Evolutionary conservation across 208 protist genomes (phyloP).

Genomic region (Trypanosoma scelopori): DNA sequence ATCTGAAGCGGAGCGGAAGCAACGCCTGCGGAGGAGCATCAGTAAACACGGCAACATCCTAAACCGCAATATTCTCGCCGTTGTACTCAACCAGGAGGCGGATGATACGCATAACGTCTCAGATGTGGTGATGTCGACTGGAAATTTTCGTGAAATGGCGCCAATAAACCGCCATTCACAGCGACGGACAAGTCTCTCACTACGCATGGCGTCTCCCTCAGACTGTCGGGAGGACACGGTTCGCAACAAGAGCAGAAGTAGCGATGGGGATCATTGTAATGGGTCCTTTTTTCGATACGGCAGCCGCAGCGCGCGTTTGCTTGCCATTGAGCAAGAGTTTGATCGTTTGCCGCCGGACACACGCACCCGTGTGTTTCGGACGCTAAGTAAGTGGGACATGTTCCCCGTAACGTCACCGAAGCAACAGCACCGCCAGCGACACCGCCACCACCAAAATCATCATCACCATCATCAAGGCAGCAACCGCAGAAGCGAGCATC

Average conservation of each 20-base stretch:
- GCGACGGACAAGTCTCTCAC: background rate
- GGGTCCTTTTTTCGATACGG: constrained; percentile 8
- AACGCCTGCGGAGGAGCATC: background rate
- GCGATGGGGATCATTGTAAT: background rate
- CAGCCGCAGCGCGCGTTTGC: constrained; percentile 12
- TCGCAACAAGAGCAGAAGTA: background rate
- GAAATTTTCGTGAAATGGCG: background rate
- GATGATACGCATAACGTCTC: background rate
- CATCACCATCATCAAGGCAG: background rate
- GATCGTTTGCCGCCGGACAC: constrained; percentile 4
- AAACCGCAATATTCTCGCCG: constrained; percentile 13
- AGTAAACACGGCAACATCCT: constrained; percentile 7
- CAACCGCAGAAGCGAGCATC: background rate
- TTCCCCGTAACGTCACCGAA: background rate
- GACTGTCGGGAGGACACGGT: background rate
- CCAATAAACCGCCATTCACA: background rate
- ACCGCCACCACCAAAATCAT: background rate
- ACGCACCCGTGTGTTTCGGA: constrained; percentile 9
- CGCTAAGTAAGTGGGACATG: constrained; percentile 25
- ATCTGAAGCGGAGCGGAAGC: background rate
- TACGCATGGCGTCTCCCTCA: background rate
- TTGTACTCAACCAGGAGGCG: background rate
- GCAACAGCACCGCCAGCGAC: background rate
- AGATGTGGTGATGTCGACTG: background rate
- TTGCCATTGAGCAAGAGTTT: constrained; percentile 18